Conservation (phyloP, 352 stramenopile species). For the Halophytophthora batemanensis region DNA sequence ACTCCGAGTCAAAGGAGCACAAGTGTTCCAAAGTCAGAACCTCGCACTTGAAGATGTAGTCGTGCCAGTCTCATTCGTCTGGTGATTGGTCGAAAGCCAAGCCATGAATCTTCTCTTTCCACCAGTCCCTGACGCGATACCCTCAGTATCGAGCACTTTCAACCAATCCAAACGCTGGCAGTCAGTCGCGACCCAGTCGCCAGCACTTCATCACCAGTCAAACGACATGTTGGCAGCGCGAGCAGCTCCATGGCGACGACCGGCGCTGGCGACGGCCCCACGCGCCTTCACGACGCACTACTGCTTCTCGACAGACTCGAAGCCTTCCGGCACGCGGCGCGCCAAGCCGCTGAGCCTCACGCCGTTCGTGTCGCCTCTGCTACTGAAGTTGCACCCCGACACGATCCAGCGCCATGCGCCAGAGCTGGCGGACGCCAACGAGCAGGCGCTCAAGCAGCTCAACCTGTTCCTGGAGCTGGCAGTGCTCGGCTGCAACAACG, state of each 20-base stretch:
- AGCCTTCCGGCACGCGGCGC: neutral
- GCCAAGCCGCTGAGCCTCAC: slow-evolving; percentile 53
- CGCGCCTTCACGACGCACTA: slow-evolving; percentile 1
- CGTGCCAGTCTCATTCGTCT: too few relatives aligned
- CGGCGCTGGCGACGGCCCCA: neutral
- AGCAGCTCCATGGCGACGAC: neutral
- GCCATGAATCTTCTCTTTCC: too few relatives aligned
- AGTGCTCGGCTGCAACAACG: slow-evolving; percentile 62
- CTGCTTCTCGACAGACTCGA: slow-evolving; percentile 11
- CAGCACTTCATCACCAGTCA: too few relatives aligned
- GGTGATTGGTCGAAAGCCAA: too few relatives aligned
- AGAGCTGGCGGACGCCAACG: slow-evolving; percentile 46
- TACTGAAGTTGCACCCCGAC: slow-evolving; percentile 70
- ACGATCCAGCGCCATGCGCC: slow-evolving; percentile 48
- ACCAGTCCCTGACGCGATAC: too few relatives aligned
- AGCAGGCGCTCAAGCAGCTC: slow-evolving; percentile 74
- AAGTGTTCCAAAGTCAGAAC: too few relatives aligned
- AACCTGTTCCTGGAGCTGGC: slow-evolving; percentile 76
- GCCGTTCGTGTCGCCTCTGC: slow-evolving; percentile 58
- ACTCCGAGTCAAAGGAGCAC: too few relatives aligned
- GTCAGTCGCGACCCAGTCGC: too few relatives aligned
- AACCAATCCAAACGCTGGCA: too few relatives aligned
- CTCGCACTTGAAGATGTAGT: too few relatives aligned
- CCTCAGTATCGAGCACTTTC: too few relatives aligned
- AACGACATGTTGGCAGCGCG: too few relatives aligned